Evolutionary conservation across 495 filamentous ascomycete genomes (phyloP).

Genomic region (Cetradonia linearis): DNA sequence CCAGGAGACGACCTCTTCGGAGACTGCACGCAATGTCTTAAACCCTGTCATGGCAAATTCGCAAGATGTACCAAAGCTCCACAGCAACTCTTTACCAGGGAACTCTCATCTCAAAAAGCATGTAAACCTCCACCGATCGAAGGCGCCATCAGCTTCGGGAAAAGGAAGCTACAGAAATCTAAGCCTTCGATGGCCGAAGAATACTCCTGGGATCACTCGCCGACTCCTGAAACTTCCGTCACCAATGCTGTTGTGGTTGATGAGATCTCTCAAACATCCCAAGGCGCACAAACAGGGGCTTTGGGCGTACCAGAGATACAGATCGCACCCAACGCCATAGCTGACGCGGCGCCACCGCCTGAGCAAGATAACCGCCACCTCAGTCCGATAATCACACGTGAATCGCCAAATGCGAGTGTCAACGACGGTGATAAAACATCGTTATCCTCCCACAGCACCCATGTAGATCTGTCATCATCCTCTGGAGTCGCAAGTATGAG

Average conservation of each 20-base stretch:
- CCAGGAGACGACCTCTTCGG: neutral
- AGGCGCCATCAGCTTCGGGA: neutral
- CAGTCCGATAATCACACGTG: too few species aligned
- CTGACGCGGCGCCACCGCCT: neutral
- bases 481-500: too few species aligned
- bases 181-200: neutral
- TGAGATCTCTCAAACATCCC: neutral
- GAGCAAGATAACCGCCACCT: too few species aligned
- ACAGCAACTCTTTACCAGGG: neutral
- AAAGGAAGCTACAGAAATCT: neutral
- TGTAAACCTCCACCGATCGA: neutral
- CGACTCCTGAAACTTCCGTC: neutral
- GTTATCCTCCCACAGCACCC: too few species aligned
- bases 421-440: too few species aligned
- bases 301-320: neutral
- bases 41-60: neutral
- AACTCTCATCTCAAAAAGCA: neutral
- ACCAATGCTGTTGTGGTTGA: neutral
- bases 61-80: neutral
- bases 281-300: neutral
- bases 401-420: too few species aligned
- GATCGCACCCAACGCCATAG: neutral
- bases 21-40: neutral
- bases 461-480: too few species aligned
- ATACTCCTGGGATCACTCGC: neutral